phyloP scores from a whole-genome alignment of 345 rosid genomes.

The Eucalyptus caleyi region DNA sequence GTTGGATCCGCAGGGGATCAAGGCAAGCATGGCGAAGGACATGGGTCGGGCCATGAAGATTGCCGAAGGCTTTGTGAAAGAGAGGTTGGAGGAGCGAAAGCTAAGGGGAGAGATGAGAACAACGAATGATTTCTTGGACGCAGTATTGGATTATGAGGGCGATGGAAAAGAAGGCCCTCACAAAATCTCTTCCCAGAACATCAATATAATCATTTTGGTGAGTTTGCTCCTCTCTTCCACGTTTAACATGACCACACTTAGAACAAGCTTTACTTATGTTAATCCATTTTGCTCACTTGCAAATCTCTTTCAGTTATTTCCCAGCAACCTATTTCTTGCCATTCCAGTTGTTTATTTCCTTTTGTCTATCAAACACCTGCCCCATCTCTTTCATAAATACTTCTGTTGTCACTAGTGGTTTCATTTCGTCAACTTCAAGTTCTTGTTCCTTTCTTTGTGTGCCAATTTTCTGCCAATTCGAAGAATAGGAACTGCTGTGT shows the following conservation, averaged over 20 bases:
- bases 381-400: not conserved
- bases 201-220: not conserved
- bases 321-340: not conserved
- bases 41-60: not conserved
- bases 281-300: not conserved
- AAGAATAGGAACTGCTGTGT: not conserved
- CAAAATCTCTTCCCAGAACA: not conserved
- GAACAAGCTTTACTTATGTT: not conserved
- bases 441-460: not conserved
- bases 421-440: not conserved
- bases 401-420: not conserved
- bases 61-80: not conserved
- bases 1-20: not conserved
- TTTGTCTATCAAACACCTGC: not conserved
- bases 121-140: not conserved
- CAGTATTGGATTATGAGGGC: not conserved
- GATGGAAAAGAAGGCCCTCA: not conserved
- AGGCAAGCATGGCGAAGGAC: not conserved
- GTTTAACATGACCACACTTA: not conserved
- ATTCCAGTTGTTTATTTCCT: not conserved
- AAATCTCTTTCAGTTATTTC: not conserved
- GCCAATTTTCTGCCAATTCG: not conserved
- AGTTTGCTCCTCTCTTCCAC: not conserved
- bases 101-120: not conserved
- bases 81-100: not conserved